Conservation (phyloP, 805 yeast species). For the Candida ulmi region DNA sequence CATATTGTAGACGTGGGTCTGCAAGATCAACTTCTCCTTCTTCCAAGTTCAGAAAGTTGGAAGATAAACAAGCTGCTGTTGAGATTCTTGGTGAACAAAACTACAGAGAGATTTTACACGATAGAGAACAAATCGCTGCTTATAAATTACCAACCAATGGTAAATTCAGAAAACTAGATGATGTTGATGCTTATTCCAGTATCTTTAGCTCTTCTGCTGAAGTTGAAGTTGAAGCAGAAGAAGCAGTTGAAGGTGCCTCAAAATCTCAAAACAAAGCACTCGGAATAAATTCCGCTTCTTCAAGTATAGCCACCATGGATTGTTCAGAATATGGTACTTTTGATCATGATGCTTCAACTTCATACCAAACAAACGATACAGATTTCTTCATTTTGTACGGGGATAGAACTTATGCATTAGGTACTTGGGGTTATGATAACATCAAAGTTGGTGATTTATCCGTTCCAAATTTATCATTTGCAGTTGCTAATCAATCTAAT, state of each 20-base stretch:
- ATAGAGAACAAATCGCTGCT: neutral
- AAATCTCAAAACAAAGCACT: slow-evolving; percentile 6
- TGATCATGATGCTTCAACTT: slow-evolving; percentile 24
- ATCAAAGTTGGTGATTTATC: slow-evolving; percentile 48
- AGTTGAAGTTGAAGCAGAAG: neutral
- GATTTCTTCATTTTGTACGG: slow-evolving; percentile 44
- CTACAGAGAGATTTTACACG: neutral
- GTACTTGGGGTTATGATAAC: slow-evolving; percentile 44
- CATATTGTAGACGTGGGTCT: slow-evolving; percentile 38
- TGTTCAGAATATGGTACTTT: slow-evolving; percentile 38
- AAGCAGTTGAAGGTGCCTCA: neutral
- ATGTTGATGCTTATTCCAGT: neutral
- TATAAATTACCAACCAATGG: neutral
- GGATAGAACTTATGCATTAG: slow-evolving; percentile 34
- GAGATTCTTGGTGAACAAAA: slow-evolving; percentile 1
- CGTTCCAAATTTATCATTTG: slow-evolving; percentile 56
- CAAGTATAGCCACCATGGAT: slow-evolving; percentile 25
- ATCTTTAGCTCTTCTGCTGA: neutral
- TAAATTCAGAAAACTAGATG: slow-evolving; percentile 5
- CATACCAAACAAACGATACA: slow-evolving; percentile 28
- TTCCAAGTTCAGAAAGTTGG: slow-evolving; percentile 9
- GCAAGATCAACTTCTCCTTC: slow-evolving; percentile 3
- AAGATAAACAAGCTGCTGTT: slow-evolving; percentile 3
- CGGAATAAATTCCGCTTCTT: neutral
- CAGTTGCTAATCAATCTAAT: slow-evolving; percentile 62